phyloP scores from a whole-genome alignment of 208 protist genomes.

The Trypanosoma boissoni region DNA sequence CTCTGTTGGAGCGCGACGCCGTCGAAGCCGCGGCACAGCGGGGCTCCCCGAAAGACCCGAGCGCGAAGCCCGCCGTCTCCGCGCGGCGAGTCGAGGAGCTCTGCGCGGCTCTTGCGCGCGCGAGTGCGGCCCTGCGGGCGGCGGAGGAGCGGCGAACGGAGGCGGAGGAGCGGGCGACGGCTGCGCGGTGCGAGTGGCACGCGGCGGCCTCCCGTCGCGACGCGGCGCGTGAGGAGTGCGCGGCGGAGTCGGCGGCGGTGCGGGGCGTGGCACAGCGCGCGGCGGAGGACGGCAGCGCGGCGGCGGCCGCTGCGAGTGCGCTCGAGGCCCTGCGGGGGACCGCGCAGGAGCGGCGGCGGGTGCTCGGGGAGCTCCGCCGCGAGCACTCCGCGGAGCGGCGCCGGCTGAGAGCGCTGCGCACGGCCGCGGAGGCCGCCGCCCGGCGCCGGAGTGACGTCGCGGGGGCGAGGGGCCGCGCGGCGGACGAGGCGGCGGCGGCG shows the following conservation, averaged over 20 bases:
- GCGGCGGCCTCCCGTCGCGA: not conserved
- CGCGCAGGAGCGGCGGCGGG: conserved; percentile 20
- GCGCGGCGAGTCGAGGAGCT: not conserved
- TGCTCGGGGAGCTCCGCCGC: conserved; percentile 14
- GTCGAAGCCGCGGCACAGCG: not conserved
- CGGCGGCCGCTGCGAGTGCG: no score
- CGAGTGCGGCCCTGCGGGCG: not conserved
- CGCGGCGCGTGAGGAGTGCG: not conserved
- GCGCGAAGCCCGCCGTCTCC: not conserved
- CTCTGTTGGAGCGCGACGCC: not conserved
- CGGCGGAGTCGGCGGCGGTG: not conserved
- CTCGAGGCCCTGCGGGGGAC: no score
- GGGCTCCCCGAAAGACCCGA: no score
- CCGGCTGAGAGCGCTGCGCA: no score
- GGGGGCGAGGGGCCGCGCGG: conserved; percentile 32
- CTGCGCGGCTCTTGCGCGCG: not conserved
- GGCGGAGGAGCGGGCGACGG: not conserved
- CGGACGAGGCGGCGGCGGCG: conserved; percentile 5
- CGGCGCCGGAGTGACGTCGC: conserved; percentile 35
- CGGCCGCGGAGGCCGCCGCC: conserved; percentile 32
- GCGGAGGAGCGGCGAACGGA: not conserved
- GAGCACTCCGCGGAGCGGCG: conserved; percentile 2
- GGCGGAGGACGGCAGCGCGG: conserved; percentile 22
- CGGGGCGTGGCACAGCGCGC: not conserved
- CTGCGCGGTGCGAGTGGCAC: not conserved